Conservation (phyloP, 352 stramenopile genomes). For the Phytophthora rubi region DNA sequence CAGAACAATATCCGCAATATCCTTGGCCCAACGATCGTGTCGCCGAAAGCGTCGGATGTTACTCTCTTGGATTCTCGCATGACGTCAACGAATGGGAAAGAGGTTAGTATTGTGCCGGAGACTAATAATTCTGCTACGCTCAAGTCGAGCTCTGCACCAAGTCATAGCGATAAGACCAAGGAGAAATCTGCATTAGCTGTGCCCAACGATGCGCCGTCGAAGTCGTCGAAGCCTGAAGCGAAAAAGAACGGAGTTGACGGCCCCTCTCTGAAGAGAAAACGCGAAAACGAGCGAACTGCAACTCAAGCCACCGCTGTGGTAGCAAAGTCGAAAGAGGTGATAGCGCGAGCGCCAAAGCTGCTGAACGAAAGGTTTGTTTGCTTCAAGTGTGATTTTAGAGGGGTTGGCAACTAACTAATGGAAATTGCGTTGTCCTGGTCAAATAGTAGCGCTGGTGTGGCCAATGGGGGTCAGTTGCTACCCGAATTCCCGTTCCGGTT, state of each 20-base stretch:
- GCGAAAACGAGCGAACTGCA: conserved; percentile 51
- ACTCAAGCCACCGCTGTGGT: conserved; percentile 20
- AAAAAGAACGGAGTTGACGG: conserved; percentile 44
- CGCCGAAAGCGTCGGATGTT: conserved; percentile 55
- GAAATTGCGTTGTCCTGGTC: not conserved
- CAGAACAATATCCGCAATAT: conserved; percentile 87
- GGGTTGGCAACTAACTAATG: conserved; percentile 12
- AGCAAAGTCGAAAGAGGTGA: conserved; percentile 69
- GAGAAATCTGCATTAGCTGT: conserved; percentile 12
- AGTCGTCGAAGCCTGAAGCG: conserved; percentile 28
- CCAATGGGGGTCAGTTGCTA: conserved; percentile 48
- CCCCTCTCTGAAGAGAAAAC: conserved; percentile 69
- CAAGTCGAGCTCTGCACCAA: conserved; percentile 10
- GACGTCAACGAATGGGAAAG: conserved; percentile 34
- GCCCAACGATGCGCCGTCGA: conserved; percentile 18
- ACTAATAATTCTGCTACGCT: conserved; percentile 28
- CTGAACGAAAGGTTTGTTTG: conserved; percentile 60
- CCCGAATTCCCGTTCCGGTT: conserved; percentile 65
- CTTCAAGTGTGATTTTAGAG: not conserved
- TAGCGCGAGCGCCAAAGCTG: conserved; percentile 53
- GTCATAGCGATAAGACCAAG: conserved; percentile 21
- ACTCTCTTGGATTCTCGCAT: conserved; percentile 68
- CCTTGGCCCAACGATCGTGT: conserved; percentile 59
- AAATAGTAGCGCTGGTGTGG: conserved; percentile 27
- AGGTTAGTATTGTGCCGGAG: conserved; percentile 34